These are phyloP conservation scores for Cyathus striatus DNA, from an alignment of 768 basidiomycete genomes.

Conservation along the genomic window DNA sequence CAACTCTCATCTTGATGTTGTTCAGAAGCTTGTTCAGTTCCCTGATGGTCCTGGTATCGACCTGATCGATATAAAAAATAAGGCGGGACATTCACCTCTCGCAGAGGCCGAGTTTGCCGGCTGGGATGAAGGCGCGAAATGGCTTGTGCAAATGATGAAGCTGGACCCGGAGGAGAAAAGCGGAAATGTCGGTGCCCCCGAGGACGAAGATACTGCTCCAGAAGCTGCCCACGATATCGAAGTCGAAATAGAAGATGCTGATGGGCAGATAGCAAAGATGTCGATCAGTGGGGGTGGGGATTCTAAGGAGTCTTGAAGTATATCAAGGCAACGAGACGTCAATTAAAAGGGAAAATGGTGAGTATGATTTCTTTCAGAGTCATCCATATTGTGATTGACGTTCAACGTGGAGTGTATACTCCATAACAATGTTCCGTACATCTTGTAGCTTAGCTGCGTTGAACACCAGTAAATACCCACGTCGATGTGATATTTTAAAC, in stretches of 20 bases:
- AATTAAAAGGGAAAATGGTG: no score
- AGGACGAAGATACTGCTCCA: slow-evolving; percentile 25
- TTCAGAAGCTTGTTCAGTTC: slow-evolving; percentile 54
- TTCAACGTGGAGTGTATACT: no score
- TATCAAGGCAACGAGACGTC: no score
- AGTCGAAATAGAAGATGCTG: slow-evolving; percentile 69
- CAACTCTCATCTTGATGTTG: slow-evolving; percentile 68
- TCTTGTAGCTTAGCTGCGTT: no score
- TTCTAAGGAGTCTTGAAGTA: no score
- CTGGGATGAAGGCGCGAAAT: slow-evolving; percentile 82
- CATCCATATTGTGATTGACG: no score
- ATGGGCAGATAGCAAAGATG: slow-evolving; percentile 65
- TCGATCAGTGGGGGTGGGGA: slow-evolving; percentile 35
- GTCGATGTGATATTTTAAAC: no score
- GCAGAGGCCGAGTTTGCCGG: slow-evolving; percentile 76
- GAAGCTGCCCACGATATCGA: slow-evolving; percentile 43
- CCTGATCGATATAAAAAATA: slow-evolving; percentile 74
- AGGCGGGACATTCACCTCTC: slow-evolving; percentile 68
- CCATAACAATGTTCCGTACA: no score
- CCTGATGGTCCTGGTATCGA: slow-evolving; percentile 54
- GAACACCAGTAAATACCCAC: no score
- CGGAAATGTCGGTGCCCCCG: slow-evolving; percentile 22
- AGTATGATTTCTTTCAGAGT: not conserved
- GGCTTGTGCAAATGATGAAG: slow-evolving; percentile 79
- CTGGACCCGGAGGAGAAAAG: slow-evolving; percentile 46